Base-by-base conservation (phyloP, 805 yeast species). In the Lipomyces lipofer region DNA sequence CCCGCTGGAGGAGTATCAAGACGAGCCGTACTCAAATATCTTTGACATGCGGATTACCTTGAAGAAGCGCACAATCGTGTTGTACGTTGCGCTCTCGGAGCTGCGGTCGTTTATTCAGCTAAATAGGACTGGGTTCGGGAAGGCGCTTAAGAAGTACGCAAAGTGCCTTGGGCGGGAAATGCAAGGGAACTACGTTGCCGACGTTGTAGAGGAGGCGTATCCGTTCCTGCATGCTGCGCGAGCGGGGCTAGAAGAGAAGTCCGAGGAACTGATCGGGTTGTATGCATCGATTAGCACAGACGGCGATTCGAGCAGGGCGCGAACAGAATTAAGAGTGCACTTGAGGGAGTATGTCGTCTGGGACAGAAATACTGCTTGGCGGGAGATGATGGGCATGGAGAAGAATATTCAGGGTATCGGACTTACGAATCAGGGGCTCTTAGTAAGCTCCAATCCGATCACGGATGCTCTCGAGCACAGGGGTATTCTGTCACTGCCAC, bases 341-440 rank as follows among this genome's bases (percentile, higher is more conserved):
- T 72, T 92, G 60, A 78, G 97, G 60, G 99, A 92, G 65, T 95
- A 92, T 69, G 87, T 92, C 32, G 96, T 91, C 17, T 92, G 97
- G 95, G 98, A 92, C 72, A 80, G 99, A 69, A 90, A 90, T 69
- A 92, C 97, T 0, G 97, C 92, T 27, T 92, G 99, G 99, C 84
- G 94, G 67, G 97, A 92, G 70, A 84, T 92, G 85, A 85, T 92
- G 67, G 92, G 94, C 21, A 71, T 91, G 64, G 97, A 91, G 68
- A 79, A 96, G 63, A 87, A 87, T 64, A 76, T 91, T 0, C 92
- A 90, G 64, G 89, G 88, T 19, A 90, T 91, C 1, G 60, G 53
- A 12, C 43, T 55, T 27, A 50, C 54, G 12, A 52, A 52, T 40
- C 54, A 47, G 30, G 61, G 52, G 3, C 38, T 57, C 8, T 48